Percentiles rank a stretch among this genome's conserved stretches.
These are phyloP conservation scores for Aureobasidium melanogenum DNA, from an alignment of 2,329 filamentous ascomycete species.

Conservation along the genomic window DNA sequence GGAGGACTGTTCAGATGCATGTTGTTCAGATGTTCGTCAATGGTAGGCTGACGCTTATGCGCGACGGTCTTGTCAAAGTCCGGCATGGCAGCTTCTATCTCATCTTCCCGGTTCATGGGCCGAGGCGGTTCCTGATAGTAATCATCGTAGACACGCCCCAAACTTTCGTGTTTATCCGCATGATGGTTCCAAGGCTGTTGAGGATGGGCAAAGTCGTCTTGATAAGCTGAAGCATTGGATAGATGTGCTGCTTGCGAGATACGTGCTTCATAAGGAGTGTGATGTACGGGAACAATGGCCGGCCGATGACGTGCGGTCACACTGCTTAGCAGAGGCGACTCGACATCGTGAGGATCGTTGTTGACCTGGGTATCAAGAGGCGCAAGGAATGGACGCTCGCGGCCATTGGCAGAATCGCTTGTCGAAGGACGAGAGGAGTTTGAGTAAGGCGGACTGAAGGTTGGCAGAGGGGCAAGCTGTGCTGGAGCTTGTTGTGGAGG, in stretches of 20 bases:
- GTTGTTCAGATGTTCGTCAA: conserved; percentile 23
- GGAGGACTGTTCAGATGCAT: conserved; percentile 20
- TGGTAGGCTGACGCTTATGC: conserved; percentile 23
- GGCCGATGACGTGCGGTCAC: conserved; percentile 2
- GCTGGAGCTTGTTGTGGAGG: not conserved
- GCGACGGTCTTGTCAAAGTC: conserved; percentile 43
- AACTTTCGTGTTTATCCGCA: conserved; percentile 28
- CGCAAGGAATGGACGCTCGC: not conserved
- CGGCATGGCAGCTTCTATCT: conserved; percentile 51
- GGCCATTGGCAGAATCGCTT: not conserved
- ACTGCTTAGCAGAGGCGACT: not conserved
- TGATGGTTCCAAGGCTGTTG: conserved; percentile 1
- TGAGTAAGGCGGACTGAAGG: not conserved
- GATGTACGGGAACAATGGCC: not conserved
- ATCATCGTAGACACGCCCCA: conserved; percentile 45
- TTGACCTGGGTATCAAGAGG: not conserved
- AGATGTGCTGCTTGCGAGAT: conserved; percentile 6
- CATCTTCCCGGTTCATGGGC: conserved; percentile 29
- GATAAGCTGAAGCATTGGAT: conserved; percentile 2
- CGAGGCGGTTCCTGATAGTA: conserved; percentile 31
- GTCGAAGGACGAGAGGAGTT: conserved; percentile 1
- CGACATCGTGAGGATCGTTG: not conserved
- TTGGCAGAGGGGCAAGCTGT: not conserved
- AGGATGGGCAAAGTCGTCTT: conserved; percentile 1
- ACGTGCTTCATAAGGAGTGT: conserved; percentile 6